phyloP scores from a whole-genome alignment of 2,329 filamentous ascomycete species.

The Alternaria sp. region DNA sequence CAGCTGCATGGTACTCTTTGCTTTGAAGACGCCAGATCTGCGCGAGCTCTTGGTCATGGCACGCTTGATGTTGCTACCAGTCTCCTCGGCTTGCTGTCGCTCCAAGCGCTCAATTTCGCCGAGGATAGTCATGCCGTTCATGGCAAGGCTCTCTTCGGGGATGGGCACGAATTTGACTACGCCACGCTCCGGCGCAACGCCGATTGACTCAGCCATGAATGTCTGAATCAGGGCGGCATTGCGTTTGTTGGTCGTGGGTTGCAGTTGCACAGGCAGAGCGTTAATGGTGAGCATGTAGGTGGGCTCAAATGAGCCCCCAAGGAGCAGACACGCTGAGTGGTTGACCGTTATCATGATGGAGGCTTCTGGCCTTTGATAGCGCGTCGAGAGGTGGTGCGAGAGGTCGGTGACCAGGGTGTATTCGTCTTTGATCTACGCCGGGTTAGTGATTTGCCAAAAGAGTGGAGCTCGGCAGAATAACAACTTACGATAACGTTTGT shows the following conservation, averaged over 20 bases:
- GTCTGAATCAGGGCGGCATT: slow-evolving; percentile 78
- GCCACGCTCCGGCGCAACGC: slow-evolving; percentile 70
- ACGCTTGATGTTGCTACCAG: slow-evolving; percentile 50
- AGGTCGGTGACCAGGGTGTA: slow-evolving; percentile 76
- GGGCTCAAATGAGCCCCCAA: slow-evolving; percentile 76
- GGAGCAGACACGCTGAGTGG: slow-evolving; percentile 75
- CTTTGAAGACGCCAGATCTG: slow-evolving; percentile 40
- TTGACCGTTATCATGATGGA: slow-evolving; percentile 78
- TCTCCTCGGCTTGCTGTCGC: slow-evolving; percentile 52
- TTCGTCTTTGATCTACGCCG: slow-evolving; percentile 71
- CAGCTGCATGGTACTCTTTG: slow-evolving; percentile 47
- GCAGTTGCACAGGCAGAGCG: slow-evolving; percentile 71
- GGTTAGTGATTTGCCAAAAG: slow-evolving; percentile 26
- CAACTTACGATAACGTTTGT: slow-evolving; percentile 60
- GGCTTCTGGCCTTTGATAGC: slow-evolving; percentile 76
- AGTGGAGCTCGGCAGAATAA: slow-evolving; percentile 12
- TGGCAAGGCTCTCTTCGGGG: slow-evolving; percentile 73
- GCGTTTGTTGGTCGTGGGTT: slow-evolving; percentile 77
- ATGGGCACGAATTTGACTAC: slow-evolving; percentile 75
- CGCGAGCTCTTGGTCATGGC: slow-evolving; percentile 48
- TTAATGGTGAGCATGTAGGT: slow-evolving; percentile 80
- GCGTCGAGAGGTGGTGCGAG: slow-evolving; percentile 72
- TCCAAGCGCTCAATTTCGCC: slow-evolving; percentile 69
- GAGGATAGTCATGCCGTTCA: slow-evolving; percentile 71
- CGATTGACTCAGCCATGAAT: slow-evolving; percentile 74